Evolutionary conservation across 2,329 filamentous ascomycete species (phyloP), one percentile per base, ranked within the genome.

Genomic region (Mycosphaerella arachidis): DNA sequence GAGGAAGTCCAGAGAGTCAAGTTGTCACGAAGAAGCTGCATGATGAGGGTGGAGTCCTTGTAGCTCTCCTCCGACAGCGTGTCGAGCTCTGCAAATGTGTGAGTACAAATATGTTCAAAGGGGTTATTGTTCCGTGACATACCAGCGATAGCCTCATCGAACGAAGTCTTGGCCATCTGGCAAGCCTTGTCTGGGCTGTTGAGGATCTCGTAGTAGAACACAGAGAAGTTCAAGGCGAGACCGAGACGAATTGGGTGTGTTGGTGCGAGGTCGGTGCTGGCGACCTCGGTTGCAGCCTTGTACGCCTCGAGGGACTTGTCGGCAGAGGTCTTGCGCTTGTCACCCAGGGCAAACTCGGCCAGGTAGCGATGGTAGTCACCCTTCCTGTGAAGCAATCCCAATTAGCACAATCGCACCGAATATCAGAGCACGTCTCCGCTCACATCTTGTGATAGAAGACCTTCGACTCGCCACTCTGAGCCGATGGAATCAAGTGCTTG

Each of bases 401-500:
- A 57, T 64, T 60, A 63, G 60, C 54, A 56, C 40, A 37, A 13
- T 31, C 27, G 2, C 27, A n/a, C 48, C 29, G 48, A 33, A 18
- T 30, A 43, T 13, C 45, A 27, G 16, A 51, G 20, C 48, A 46
- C 27, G 24, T 6, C 12, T n/a, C 43, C 20, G 76, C 85, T 70
- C 79, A 95, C 92, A 97, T 97, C 89, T 97, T 97, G 89, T 97
- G 92, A 84, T 97, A 97, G 83, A 97, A 97, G 72, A 97, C 93
- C 87, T 97, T 97, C 73, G 92, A 96, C 84, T 97, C 93, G 80
- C 92, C 93, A 74, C 87, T 91, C 84, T 94, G 89, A 71, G 93
- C 93, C 72, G 90, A 94, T 72, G 91, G 90, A 73, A 97, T 97
- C 74, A 97, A 84, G 82, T 93, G 90, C 81, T 93, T 81, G 82